Percentiles rank a stretch among this genome's conserved stretches.
phyloP scores from a whole-genome alignment of 129 eudicot genomes.

The Lactuca sativa region DNA sequence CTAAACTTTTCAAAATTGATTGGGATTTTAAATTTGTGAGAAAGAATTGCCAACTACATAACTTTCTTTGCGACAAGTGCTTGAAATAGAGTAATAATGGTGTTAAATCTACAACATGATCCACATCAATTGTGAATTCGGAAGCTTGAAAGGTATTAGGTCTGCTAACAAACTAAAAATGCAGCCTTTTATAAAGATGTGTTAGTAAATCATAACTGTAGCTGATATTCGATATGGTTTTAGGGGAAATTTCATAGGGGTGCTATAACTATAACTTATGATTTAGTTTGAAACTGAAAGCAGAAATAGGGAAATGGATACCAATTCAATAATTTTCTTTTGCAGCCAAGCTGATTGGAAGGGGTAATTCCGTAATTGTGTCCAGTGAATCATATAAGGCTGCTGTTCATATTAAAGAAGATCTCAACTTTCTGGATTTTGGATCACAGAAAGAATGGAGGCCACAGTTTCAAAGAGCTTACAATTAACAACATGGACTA shows the following conservation, averaged over 20 bases:
- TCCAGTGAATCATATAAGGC: neutral
- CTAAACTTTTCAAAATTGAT: neutral
- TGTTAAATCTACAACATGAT: neutral
- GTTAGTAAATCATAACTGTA: neutral
- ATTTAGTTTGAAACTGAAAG: neutral
- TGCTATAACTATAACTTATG: neutral
- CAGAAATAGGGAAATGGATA: neutral
- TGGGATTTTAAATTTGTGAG: neutral
- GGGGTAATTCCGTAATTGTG: conserved; percentile 9
- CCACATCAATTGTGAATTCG: neutral
- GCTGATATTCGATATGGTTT: neutral
- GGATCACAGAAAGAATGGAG: conserved; percentile 47
- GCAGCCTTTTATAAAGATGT: neutral
- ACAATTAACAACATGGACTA: conserved; percentile 45
- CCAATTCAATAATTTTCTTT: neutral
- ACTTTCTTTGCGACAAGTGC: neutral
- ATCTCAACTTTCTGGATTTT: conserved; percentile 16
- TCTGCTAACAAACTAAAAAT: neutral
- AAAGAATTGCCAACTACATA: neutral
- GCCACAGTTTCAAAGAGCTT: conserved; percentile 43
- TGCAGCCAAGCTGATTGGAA: conserved; percentile 14
- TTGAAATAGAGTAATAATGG: neutral
- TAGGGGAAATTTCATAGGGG: neutral
- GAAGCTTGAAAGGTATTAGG: neutral
- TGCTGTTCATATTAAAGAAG: conserved; percentile 1